Evolutionary conservation across 495 filamentous ascomycete species (phyloP), one percentile per base, ranked within the genome.

Genomic region (Evansstolkia leycettana): DNA sequence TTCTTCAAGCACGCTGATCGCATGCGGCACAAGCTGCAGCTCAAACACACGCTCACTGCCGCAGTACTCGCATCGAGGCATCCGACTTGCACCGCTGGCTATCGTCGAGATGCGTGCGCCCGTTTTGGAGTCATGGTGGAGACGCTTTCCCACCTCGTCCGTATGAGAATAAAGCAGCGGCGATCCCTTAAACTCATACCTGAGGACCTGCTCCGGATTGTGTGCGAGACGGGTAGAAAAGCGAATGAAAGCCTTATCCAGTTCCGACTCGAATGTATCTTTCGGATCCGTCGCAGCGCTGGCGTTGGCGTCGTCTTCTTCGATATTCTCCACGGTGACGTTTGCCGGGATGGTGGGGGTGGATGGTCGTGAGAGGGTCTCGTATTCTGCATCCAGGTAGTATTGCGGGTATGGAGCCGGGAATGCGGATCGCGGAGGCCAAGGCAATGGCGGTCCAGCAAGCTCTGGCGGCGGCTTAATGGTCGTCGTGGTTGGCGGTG

Each of bases 301-400:
- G 4, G 62, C 55, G n/a, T 56, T 62, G 11, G 52, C 49, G 2
- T 51, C 50, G 26, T 64, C 55, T 35, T 74, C 68, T 7, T 68
- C 65, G 39, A 63, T 57, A 17, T 72, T 62, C 39, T 84, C 76
- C 40, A 81, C 66, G 20, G 69, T 63, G 33, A 69, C 61, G 33
- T 65, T 71, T 20, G 61, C 65, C 8, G 51, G 69, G 47, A 50
- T 63, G 29, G 41, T 54, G 28, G 46, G 59, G 33, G 39, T 71
- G 43, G 38, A 73, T 44, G 52, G 67, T 33, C 39, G 54, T 16
- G 38, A 80, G 28, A 95, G 73, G 12, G 76, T 78, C 53, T 96
- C 92, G 65, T 84, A 88, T 43, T 95, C 90, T 8, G 88, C 89
- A 51, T 96, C 89, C 28, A 99, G 74, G 64, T 82, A 79, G 58